Conservation (phyloP, 176 grass and related monocot species). For the Chloris gayana region DNA sequence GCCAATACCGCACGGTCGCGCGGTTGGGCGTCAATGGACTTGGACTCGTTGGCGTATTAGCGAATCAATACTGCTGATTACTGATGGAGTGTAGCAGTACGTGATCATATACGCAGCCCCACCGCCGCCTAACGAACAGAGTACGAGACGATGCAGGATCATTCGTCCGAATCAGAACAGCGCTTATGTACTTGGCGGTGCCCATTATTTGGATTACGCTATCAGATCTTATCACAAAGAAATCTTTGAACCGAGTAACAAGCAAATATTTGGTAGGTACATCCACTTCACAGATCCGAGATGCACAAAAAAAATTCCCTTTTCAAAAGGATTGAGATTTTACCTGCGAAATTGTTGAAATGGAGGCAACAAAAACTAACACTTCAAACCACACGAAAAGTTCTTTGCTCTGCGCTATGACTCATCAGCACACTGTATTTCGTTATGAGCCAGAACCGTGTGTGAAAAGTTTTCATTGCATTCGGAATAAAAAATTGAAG, state of each 20-base stretch:
- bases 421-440: no score
- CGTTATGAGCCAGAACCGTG: no score
- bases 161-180: neutral
- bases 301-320: no score
- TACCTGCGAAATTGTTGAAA: neutral
- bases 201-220: neutral
- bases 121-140: neutral
- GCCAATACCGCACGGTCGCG: slow-evolving; percentile 2
- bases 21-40: neutral
- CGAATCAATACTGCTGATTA: no score
- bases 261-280: neutral
- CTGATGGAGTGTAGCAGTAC: neutral
- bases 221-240: neutral
- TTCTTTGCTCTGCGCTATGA: neutral
- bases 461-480: no score
- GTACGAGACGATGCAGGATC: neutral
- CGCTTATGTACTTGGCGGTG: neutral
- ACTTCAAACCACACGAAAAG: neutral
- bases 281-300: no score
- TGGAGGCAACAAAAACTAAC: neutral
- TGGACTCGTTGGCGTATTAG: slow-evolving; percentile 7
- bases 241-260: no score
- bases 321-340: no score
- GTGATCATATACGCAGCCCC: neutral
- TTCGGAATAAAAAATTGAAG: no score